phyloP scores from a whole-genome alignment of 2,329 filamentous ascomycete genomes.

The Pseudopyricularia javanii region DNA sequence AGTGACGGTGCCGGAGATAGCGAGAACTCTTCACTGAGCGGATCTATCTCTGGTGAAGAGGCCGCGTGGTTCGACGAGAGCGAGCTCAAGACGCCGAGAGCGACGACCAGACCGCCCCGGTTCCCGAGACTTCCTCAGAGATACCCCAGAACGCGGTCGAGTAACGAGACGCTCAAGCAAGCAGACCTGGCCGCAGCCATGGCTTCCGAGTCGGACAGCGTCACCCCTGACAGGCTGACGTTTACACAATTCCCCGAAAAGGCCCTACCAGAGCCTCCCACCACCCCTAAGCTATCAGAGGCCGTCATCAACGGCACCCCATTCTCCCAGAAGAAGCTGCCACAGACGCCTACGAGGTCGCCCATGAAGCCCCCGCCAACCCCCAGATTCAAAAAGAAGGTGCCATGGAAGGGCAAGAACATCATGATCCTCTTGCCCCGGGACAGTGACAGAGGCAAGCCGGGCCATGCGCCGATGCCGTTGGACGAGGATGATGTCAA shows the following conservation, averaged over 20 bases:
- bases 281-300: not conserved
- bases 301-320: slow-evolving; percentile 1
- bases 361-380: slow-evolving; percentile 27
- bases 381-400: slow-evolving; percentile 55
- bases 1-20: slow-evolving; percentile 66
- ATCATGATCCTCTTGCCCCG: slow-evolving; percentile 59
- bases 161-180: slow-evolving; percentile 42
- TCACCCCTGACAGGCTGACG: not conserved
- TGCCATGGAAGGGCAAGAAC: slow-evolving; percentile 64
- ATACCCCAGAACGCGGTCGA: slow-evolving; percentile 35
- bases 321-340: slow-evolving; percentile 4
- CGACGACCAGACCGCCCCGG: slow-evolving; percentile 17
- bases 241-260: not conserved
- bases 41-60: slow-evolving; percentile 42
- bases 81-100: slow-evolving; percentile 33
- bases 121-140: slow-evolving; percentile 16
- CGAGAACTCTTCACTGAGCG: slow-evolving; percentile 63
- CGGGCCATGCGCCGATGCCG: slow-evolving; percentile 39
- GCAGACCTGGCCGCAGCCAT: slow-evolving; percentile 14
- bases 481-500: slow-evolving; percentile 42
- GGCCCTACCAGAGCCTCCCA: not conserved
- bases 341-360: slow-evolving; percentile 15
- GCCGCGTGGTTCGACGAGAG: slow-evolving; percentile 35
- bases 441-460: slow-evolving; percentile 52
- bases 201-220: slow-evolving; percentile 8